Evolutionary conservation across 495 filamentous ascomycete genomes (phyloP).

Genomic region (Tetracladium setigerum): DNA sequence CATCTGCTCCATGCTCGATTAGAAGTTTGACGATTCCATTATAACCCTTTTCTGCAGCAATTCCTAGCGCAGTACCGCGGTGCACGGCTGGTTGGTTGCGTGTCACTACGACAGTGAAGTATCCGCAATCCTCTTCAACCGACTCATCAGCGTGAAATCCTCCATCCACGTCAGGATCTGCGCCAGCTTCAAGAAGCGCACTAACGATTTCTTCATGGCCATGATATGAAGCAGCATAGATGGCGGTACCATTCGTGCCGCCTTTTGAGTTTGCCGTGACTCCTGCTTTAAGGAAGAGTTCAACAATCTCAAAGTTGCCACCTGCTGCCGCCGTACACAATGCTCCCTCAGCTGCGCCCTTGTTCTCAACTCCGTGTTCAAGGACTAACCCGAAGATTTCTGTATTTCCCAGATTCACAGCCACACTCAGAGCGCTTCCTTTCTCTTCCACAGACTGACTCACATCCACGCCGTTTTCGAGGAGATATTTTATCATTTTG

Average conservation of each 20-base stretch:
- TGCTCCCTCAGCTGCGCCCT: conserved; percentile 1
- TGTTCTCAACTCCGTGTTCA: conserved; percentile 17
- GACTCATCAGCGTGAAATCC: neutral
- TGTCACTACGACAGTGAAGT: conserved; percentile 5
- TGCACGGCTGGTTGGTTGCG: conserved; percentile 6
- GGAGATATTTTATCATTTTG: too few species aligned
- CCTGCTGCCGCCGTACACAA: neutral
- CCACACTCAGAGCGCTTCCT: conserved; percentile 12
- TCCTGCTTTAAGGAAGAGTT: neutral
- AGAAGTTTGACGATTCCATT: conserved; percentile 2
- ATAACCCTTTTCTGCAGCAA: neutral
- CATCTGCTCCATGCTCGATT: conserved; percentile 6
- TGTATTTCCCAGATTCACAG: too few species aligned
- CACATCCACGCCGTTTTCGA: too few species aligned
- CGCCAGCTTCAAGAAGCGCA: conserved; percentile 20
- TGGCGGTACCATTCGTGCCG: conserved; percentile 11
- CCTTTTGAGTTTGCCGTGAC: neutral
- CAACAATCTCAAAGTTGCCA: neutral
- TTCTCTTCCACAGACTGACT: conserved; percentile 9
- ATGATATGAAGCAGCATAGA: conserved; percentile 19
- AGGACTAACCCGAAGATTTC: conserved; percentile 17
- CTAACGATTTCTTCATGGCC: conserved; percentile 17
- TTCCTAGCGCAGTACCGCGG: conserved; percentile 2
- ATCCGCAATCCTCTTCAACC: neutral
- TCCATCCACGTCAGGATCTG: conserved; percentile 3